Evolutionary conservation across 345 rosid species (phyloP), one percentile per base, ranked within the genome.

Genomic region (Aegle marmelos): DNA sequence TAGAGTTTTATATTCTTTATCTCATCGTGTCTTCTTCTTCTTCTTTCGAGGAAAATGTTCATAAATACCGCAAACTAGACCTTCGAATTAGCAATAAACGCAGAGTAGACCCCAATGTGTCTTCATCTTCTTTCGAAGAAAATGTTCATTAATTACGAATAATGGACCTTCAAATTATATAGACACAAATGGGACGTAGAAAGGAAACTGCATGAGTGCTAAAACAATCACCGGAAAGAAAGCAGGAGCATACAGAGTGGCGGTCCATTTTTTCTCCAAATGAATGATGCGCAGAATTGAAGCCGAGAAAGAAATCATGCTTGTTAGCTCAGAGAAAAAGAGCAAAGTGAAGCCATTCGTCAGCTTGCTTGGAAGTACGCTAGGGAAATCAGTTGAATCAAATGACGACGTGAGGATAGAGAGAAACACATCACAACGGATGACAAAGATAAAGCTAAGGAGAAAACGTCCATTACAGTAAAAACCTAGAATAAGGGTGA

Each of bases 341-440:
- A 84, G 87, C 13, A 77, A 76, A 6, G 45, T 50, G 81, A 84
- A 82, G 33, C 83, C 87, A 22, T 73, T 3, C 4, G n/a, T 54
- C 7, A 82, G 63, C 7, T 74, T 76, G 0, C 31, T 57, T 2
- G 87, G 87, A 34, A 84, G 77, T 0, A 14, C 59, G 9, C 4
- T 2, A 31, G 1, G 57, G 66, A 84, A 84, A 33, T 34, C 37
- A 6, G 7, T 5, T 34, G 14, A 10, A 31, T 69, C 56, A 4
- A 34, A 65, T 0, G 84, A 68, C 13, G 82, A 79, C 2, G 84
- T 81, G 16, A 81, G 82, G 54, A 76, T 27, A 0, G 83, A 84
- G 1, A 84, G 85, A 66, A 84, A 81, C 77, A 81, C 77, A 79
- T 61, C 22, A 82, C 81, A 2, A 84, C 77, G 2, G 87, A 84